Base-by-base conservation (phyloP, 2,329 filamentous ascomycete species). In the Fusarium citri region DNA sequence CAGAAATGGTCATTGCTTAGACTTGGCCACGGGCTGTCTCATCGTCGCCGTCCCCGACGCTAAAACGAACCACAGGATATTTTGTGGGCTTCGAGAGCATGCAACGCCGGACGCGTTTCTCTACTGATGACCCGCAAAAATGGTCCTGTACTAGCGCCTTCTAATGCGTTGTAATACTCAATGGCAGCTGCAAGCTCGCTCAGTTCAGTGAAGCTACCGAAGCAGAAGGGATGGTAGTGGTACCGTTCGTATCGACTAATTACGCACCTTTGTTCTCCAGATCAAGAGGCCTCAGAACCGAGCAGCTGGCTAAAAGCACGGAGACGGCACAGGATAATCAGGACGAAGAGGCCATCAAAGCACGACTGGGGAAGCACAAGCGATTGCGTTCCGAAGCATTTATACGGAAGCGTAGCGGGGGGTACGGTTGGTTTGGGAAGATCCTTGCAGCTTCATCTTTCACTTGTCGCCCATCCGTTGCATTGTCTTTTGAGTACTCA, bases 11-110 rank as follows among this genome's bases (percentile, higher is more conserved):
- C 58, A 64, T 58, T 69, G 64, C 58, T 66, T 54, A 48, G 34
- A 22, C 45, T 62, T 59, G 46, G 55, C 51, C 43, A 55, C 41
- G 42, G 68, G 46, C 58, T 71, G 68, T 72, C 62, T 65, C 60
- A 72, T 59, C 50, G 28, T 71, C 68, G 69, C 68, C 57, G 34
- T 63, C 67, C 58, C 69, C 66, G 69, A 71, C 62, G 61, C 69
- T 72, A 72, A 73, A 72, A 72, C 69, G 69, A 66, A 69, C 69
- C 68, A 71, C 62, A 59, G 54, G 61, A 63, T 65, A 49, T 51
- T 72, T 71, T 68, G 62, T 54, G 59, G 63, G 55, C 51, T 59
- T 60, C 42, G 53, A 71, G 49, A 59, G 63, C 51, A 57, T 69
- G 65, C 57, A 59, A 66, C 63, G 30, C 55, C 48, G 55, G 61